Conservation (phyloP, 1,284 basidiomycete genomes). For the Marasmius oreades region DNA sequence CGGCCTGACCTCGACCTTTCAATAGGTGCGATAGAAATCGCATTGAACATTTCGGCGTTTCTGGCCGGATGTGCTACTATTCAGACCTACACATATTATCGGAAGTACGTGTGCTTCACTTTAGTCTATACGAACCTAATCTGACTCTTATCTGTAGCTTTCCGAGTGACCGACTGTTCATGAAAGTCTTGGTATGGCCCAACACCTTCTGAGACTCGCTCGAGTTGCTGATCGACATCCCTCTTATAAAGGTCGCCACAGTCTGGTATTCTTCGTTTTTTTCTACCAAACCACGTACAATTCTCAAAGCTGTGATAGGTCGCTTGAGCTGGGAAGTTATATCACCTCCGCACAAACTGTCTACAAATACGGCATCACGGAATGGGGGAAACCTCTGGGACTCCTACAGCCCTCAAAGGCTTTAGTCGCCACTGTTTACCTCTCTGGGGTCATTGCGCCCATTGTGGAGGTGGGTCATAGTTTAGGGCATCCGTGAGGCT, state of each 20-base stretch:
- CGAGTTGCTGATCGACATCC: too few relatives aligned
- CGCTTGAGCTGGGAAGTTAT: slow-evolving; percentile 3
- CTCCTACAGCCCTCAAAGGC: neutral
- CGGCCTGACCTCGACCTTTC: neutral
- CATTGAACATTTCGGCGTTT: neutral
- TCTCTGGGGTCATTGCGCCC: slow-evolving; percentile 2
- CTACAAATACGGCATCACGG: slow-evolving; percentile 3
- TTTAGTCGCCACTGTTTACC: slow-evolving; percentile 2
- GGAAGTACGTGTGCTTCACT: neutral
- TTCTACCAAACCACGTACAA: neutral
- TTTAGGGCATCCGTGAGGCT: neutral
- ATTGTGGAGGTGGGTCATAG: slow-evolving; percentile 1
- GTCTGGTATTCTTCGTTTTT: neutral
- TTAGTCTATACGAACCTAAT: neutral
- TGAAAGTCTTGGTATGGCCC: slow-evolving; percentile 1
- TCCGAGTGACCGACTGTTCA: slow-evolving; percentile 1
- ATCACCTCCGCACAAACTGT: neutral
- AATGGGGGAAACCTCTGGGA: slow-evolving; percentile 1
- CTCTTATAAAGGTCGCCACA: neutral
- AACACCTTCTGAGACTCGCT: neutral
- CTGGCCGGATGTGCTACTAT: slow-evolving; percentile 8
- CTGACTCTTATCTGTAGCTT: neutral
- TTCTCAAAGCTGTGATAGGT: neutral
- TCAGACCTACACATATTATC: slow-evolving; percentile 6
- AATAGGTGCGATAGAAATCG: slow-evolving; percentile 6